phyloP scores from a whole-genome alignment of 441 rosid genomes.

The Corymbia calophylla region DNA sequence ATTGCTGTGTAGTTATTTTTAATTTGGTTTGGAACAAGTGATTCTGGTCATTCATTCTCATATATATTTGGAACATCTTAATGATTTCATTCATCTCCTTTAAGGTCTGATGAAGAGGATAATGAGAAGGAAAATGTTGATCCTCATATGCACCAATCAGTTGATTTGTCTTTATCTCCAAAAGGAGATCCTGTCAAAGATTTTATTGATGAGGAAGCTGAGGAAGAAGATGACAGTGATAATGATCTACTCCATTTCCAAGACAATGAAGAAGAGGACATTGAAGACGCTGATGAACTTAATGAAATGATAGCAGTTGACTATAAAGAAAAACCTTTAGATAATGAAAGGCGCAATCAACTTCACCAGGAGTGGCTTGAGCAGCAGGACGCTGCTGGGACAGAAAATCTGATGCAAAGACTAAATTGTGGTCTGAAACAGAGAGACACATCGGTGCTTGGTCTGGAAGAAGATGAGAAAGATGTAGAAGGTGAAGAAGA shows the following conservation, averaged over 20 bases:
- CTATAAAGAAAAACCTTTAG: slow-evolving; percentile 59
- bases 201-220: slow-evolving; percentile 88
- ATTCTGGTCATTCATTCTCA: not conserved
- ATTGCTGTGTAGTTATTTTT: not conserved
- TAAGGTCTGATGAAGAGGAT: slow-evolving; percentile 58
- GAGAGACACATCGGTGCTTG: slow-evolving; percentile 27
- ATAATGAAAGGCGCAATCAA: slow-evolving; percentile 70
- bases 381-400: slow-evolving; percentile 83
- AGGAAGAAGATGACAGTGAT: slow-evolving; percentile 95
- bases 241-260: slow-evolving; percentile 55
- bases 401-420: slow-evolving; percentile 68
- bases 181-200: slow-evolving; percentile 72
- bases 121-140: slow-evolving; percentile 50
- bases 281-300: slow-evolving; percentile 55
- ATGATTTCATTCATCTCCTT: slow-evolving; percentile 1
- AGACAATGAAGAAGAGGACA: slow-evolving; percentile 74
- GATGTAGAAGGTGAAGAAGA: slow-evolving; percentile 22
- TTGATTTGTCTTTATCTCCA: slow-evolving; percentile 30
- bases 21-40: not conserved
- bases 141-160: slow-evolving; percentile 19
- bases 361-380: slow-evolving; percentile 96
- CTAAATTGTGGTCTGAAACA: slow-evolving; percentile 51
- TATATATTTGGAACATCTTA: not conserved
- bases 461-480: slow-evolving; percentile 40
- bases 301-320: slow-evolving; percentile 68